Conservation (phyloP, 2,329 filamentous ascomycete genomes). For the Metarhizium album region DNA sequence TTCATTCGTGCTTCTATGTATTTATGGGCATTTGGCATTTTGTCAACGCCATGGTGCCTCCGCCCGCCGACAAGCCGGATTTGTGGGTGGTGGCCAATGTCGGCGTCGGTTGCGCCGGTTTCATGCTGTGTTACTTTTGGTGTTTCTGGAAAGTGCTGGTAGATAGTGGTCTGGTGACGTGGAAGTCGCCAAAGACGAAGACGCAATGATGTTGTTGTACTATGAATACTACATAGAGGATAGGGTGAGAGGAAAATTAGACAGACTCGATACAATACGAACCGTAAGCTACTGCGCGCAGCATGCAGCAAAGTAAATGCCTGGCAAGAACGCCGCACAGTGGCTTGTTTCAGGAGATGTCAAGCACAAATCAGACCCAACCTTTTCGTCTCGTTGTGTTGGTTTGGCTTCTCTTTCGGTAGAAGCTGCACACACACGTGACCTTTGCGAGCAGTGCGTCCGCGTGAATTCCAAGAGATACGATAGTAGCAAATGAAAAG, state of each 20-base stretch:
- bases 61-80: constrained; percentile 74
- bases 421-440: too few species aligned
- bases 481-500: too few species aligned
- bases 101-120: constrained; percentile 73
- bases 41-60: constrained; percentile 53
- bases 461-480: too few species aligned
- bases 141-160: constrained; percentile 60
- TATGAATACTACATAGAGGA: background rate
- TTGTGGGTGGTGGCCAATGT: constrained; percentile 92
- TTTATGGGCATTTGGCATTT: constrained; percentile 76
- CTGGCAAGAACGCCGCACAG: background rate
- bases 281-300: background rate
- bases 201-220: constrained; percentile 15
- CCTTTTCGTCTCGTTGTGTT: too few species aligned
- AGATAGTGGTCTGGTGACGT: constrained; percentile 44
- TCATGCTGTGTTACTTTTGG: constrained; percentile 84
- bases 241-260: background rate
- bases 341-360: background rate
- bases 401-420: too few species aligned
- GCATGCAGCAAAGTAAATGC: too few species aligned
- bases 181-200: constrained; percentile 24
- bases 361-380: too few species aligned
- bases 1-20: constrained; percentile 68
- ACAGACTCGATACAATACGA: background rate
- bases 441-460: too few species aligned